Evolutionary conservation across 768 basidiomycete species (phyloP), one percentile per base, ranked within the genome.

Genomic region (Lepiota venenata): DNA sequence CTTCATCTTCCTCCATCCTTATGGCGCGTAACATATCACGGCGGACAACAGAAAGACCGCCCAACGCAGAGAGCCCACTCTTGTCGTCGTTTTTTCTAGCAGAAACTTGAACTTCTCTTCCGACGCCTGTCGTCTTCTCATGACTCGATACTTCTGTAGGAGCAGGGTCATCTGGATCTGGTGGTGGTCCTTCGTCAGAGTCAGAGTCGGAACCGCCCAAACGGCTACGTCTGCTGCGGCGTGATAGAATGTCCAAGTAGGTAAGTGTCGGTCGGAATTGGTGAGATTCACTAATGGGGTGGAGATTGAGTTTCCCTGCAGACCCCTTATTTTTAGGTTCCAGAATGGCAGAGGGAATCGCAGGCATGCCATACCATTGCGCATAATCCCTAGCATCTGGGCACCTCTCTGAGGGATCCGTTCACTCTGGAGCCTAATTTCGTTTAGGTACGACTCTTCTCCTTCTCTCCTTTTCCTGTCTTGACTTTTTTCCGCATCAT

Each of bases 251-350:
- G 64, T 93, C 92, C 57, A 93, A 75, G 69, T 93, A 90, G 15
- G 88, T 89, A 60, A 93, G 69, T 2, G 87, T 86, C 8, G 91
- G 91, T 42, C 91, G 84, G 59, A 93, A 77, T 66, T 93, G 92
- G 63, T 92, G 87, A 0, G 82, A 86, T 70, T 90, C 82, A 57
- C 71, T 79, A 63, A 93, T 80, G 37, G 90, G 88, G 64, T 93
- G 85, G 14, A 93, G 74, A 67, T 93, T 83, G 42, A 93, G 72
- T 56, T 78, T 80, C 35, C 86, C 91, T 89, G 55, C 15, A 32
- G 40, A 29, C 41, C 20, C 7, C 45, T 41, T 47, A 55, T 46
- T 57, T 53, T 61, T 62, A 56, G 44, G 43, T 50, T 47, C 51
- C 29, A 53, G 32, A 29, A 55, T 29, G 39, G 18, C 37, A 9